Evolutionary conservation across 2,329 filamentous ascomycete genomes (phyloP).

Genomic region (Orbilia quercus): DNA sequence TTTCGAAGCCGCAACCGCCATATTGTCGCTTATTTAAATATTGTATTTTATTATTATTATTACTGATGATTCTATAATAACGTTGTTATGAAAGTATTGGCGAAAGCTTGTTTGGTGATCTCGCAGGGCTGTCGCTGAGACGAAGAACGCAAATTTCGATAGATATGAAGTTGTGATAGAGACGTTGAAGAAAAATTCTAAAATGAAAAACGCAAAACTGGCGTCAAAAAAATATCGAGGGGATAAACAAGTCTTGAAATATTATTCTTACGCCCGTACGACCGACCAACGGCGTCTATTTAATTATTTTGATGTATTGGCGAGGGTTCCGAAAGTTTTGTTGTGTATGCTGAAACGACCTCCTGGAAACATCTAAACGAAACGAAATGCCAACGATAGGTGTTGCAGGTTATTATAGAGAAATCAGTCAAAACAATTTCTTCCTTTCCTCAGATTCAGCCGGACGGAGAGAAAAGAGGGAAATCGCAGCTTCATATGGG

Average conservation of each 20-base stretch:
- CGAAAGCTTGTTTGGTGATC: conserved; percentile 9
- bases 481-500: background rate
- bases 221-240: conserved; percentile 11
- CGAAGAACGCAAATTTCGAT: conserved; percentile 1
- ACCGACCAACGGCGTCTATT: too few relatives aligned
- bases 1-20: conserved; percentile 24
- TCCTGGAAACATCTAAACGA: conserved; percentile 48
- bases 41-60: background rate
- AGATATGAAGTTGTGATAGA: conserved; percentile 14
- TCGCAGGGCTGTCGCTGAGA: conserved; percentile 9
- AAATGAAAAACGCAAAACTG: conserved; percentile 14
- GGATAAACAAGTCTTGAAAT: conserved; percentile 29
- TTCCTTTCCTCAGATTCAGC: too few relatives aligned
- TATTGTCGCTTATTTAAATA: conserved; percentile 5
- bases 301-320: conserved; percentile 24
- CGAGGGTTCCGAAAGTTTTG: conserved; percentile 18
- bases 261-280: conserved; percentile 14
- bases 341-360: conserved; percentile 41
- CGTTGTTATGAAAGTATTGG: background rate
- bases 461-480: conserved; percentile 3
- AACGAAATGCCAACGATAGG: conserved; percentile 47
- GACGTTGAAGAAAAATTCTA: conserved; percentile 26
- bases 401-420: conserved; percentile 51
- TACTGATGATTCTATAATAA: conserved; percentile 8
- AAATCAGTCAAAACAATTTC: conserved; percentile 14